Base-by-base conservation (phyloP, 139 green algal genomes). In the Chlorella sp. region DNA sequence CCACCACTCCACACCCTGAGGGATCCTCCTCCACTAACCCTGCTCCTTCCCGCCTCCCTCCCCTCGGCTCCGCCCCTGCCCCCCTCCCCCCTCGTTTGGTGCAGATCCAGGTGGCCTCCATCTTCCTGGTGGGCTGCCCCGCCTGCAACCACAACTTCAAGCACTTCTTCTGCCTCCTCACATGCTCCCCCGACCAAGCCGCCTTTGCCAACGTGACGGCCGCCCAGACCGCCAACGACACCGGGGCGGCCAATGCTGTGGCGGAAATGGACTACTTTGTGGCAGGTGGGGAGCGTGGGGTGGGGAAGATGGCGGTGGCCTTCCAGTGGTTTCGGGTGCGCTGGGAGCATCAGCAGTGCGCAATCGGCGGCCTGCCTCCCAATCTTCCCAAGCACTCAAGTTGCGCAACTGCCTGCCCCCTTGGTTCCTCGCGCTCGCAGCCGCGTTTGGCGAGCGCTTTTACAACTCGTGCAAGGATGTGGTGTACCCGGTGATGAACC, bases 91-190 rank as follows among this genome's bases (percentile, higher is more conserved):
- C 11, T 20, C 51, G 54, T 22, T 3, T 13, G 9, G 30, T 51
- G 74, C 89, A 95, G 91, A 92, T 93, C 56, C 75, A 91, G 36
- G 90, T 89, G 44, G 93, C 93, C 26, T 88, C 88, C 1, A 94
- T 94, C 69, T 96, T 98, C 77, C 87, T 96, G 38, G 81, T 95
- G 1, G 95, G 95, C 86, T 98, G 95, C 89, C 95, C 95, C 36
- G 95, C 95, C 19, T 98, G 95, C 89, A 87, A 91, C 46, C 93
- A 95, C 87, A 98, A 98, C 89, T 98, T 98, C 89, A 88, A 96
- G 46, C 90, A 97, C 83, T 92, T 98, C 69, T 98, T 94, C 91
- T 96, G 93, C 65, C 81, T 83, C 30, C 78, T 96, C 26, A 90
- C 91, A 13, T 97, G 94, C 87, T 96, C 93, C 4, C 91, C 93